Conservation (phyloP, 78 protist species). For the Emiliania huxleyi region DNA sequence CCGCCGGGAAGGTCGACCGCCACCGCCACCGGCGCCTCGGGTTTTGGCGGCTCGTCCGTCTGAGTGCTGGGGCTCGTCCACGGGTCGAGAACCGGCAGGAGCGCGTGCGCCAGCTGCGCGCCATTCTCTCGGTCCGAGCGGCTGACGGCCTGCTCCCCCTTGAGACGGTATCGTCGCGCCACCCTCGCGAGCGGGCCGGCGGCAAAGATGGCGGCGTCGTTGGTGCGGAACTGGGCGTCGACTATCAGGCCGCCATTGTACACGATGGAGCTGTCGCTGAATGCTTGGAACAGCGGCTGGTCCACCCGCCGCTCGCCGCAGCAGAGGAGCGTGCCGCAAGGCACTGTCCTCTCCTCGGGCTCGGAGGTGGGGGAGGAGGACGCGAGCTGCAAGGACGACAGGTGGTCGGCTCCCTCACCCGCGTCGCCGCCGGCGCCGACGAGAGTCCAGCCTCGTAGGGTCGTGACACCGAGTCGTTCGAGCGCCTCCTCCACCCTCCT, state of each 20-base stretch:
- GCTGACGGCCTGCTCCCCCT: neutral
- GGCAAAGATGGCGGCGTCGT: conserved; percentile 34
- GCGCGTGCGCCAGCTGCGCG: neutral
- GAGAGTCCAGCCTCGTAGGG: neutral
- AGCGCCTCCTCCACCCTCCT: neutral
- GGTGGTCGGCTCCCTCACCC: neutral
- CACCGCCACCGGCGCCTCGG: neutral
- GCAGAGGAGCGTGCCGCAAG: conserved; percentile 4
- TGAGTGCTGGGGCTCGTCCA: no score
- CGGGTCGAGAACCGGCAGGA: neutral
- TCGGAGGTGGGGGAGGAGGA: neutral
- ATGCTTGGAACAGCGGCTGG: conserved; percentile 8
- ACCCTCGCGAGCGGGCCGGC: conserved; percentile 32
- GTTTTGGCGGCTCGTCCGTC: no score
- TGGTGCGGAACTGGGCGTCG: conserved; percentile 26
- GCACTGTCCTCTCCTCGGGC: neutral
- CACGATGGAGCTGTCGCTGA: conserved; percentile 34
- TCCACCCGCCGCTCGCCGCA: conserved; percentile 20
- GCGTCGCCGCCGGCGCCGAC: neutral
- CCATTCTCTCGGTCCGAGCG: neutral
- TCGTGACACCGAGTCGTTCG: neutral
- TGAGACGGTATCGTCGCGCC: neutral
- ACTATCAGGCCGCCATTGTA: conserved; percentile 46
- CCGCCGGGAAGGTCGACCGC: conserved; percentile 20
- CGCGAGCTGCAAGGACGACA: neutral